Percentiles rank a stretch among this genome's conserved stretches.
These are phyloP conservation scores for Yarrowia deformans DNA, from an alignment of 805 yeast species.

Conservation along the genomic window DNA sequence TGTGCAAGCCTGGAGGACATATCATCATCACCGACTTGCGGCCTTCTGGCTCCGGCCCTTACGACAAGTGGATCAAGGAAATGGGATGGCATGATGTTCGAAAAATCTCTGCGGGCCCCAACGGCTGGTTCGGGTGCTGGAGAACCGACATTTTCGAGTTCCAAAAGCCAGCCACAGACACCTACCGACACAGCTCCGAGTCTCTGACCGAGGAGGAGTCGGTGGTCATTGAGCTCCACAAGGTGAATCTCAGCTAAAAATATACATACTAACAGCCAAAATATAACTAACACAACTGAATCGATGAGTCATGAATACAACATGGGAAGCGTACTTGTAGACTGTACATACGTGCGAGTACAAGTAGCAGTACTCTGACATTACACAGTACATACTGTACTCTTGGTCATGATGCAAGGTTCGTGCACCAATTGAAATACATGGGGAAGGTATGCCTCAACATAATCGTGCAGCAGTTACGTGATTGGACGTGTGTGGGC, in stretches of 20 bases:
- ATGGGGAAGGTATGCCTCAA: too few species aligned
- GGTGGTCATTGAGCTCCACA: constrained; percentile 18
- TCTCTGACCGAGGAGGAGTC: constrained; percentile 26
- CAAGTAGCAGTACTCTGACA: too few species aligned
- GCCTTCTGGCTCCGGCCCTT: constrained; percentile 6
- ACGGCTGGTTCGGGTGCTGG: constrained; percentile 39
- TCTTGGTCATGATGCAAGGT: too few species aligned
- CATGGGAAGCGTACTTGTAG: too few species aligned
- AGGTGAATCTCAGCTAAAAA: constrained; percentile 12
- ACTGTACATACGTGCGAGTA: too few species aligned
- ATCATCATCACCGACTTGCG: constrained; percentile 26
- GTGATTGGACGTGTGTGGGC: too few species aligned
- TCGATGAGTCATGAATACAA: constrained; percentile 1
- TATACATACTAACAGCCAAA: constrained; percentile 2
- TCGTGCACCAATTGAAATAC: too few species aligned
- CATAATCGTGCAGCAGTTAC: not conserved
- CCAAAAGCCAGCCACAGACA: constrained; percentile 16
- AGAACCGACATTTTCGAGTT: constrained; percentile 17
- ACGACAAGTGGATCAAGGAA: constrained; percentile 29
- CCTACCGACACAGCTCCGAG: constrained; percentile 28
- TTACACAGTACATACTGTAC: too few species aligned
- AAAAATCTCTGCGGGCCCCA: constrained; percentile 31
- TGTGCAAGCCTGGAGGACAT: constrained; percentile 33
- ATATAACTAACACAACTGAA: constrained; percentile 21
- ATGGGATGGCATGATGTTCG: constrained; percentile 35